Base-by-base conservation (phyloP, 2,329 filamentous ascomycete species). In the Coniochaeta pulveracea region DNA sequence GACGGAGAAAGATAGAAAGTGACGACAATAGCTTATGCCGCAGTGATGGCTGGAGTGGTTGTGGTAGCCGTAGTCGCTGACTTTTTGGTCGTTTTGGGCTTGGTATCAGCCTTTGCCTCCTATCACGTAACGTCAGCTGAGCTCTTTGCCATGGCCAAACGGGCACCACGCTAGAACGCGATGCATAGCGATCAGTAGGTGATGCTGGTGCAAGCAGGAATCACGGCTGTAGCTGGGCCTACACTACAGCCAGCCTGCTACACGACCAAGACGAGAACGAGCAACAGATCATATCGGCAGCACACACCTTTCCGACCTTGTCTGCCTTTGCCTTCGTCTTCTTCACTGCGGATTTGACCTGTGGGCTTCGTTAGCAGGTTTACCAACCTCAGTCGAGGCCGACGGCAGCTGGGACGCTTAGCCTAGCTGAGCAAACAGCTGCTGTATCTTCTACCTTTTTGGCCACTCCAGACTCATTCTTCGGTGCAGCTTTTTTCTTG, bases 401-500 rank as follows among this genome's bases (percentile, higher is more conserved):
- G 18, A 16, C 14, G 14, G 24, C 23, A 14, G 10, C 15, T 9
- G 11, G 9, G 15, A 12, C 24, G 16, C 23, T 30, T 19, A 12
- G 28, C 10, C n/a, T 19, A n/a, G 26, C 15, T 14, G 11, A 9
- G 5, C 19, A n/a, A 23, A n/a, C 8, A 4, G n/a, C 19, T 19
- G 28, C 14, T 14, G 14, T 16, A 33, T 16, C 10, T 14, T 41
- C 34, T 48, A 50, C 52, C 51, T 56, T 54, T 33, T 47, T 49
- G 5, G 36, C 49, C 6, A 40, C 51, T 7, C 40, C 40, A 19
- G 45, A 43, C 19, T 56, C 50, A 46, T 56, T 60, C 49, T 54
- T 56, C 28, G 53, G 45, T 32, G 51, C 41, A 15, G 42, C 46
- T 35, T 48, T 51, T 48, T 57, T 61, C 51, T 60, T 63, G 27